These are phyloP conservation scores for Neoarthrinium moseri DNA, from an alignment of 2,329 filamentous ascomycete species.

Conservation along the genomic window DNA sequence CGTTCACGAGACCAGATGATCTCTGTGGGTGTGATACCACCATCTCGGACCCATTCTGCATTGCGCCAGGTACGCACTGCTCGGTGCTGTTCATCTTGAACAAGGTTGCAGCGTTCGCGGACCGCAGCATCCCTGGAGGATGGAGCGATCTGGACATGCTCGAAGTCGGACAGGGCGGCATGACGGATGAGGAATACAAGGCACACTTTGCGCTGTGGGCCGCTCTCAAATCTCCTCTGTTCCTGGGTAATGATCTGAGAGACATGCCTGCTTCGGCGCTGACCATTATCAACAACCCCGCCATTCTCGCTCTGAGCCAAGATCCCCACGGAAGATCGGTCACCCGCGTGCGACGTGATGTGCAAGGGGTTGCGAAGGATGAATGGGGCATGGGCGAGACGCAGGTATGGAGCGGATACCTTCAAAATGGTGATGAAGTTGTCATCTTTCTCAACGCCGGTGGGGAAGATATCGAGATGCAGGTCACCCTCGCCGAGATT, in stretches of 20 bases:
- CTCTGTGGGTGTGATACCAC: constrained; percentile 29
- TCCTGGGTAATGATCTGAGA: constrained; percentile 6
- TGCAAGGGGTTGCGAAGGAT: constrained; percentile 5
- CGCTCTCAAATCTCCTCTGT: constrained; percentile 8
- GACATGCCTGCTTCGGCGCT: constrained; percentile 2
- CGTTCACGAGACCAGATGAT: constrained; percentile 30
- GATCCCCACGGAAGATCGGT: constrained; percentile 9
- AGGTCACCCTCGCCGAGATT: constrained; percentile 15
- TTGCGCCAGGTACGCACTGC: constrained; percentile 22
- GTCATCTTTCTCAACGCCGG: constrained; percentile 9
- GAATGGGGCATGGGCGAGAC: constrained; percentile 14
- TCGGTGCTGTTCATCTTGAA: constrained; percentile 26
- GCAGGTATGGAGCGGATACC: constrained; percentile 14
- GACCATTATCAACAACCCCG: constrained; percentile 10
- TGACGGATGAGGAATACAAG: constrained; percentile 11
- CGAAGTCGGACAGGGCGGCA: constrained; percentile 10
- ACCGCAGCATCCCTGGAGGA: constrained; percentile 7
- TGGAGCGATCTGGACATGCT: constrained; percentile 11
- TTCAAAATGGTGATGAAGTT: constrained; percentile 8
- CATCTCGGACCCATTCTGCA: constrained; percentile 19
- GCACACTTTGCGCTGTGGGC: constrained; percentile 10
- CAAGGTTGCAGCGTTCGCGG: constrained; percentile 17
- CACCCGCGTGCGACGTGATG: constrained; percentile 8
- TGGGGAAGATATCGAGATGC: constrained; percentile 4
- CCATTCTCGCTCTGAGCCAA: constrained; percentile 10